A percentile compares a stretch with the other conserved stretches of the same genome.
Conservation (phyloP, 2,329 filamentous ascomycete genomes). For the Ophiocordyceps camponoti-floridani region DNA sequence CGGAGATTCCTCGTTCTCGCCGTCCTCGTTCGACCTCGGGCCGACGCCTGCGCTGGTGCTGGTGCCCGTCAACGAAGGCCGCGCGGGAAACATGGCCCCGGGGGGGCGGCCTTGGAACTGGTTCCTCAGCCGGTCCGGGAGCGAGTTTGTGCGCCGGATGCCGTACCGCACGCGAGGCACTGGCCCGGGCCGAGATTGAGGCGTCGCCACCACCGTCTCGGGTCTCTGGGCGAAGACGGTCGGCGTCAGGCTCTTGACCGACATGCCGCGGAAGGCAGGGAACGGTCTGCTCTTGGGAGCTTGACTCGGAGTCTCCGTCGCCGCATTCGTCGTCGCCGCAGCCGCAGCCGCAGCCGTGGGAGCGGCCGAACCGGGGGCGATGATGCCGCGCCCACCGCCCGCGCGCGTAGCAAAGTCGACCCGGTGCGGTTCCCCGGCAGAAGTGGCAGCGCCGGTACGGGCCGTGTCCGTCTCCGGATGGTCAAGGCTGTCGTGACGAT, state of each 20-base stretch:
- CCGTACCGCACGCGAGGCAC: conserved; percentile 41
- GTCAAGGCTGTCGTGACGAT: conserved; percentile 9
- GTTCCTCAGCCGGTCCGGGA: conserved; percentile 47
- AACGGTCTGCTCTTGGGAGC: conserved; percentile 25
- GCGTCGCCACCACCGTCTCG: conserved; percentile 7
- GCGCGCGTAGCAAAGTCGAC: conserved; percentile 36
- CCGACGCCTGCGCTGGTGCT: conserved; percentile 1
- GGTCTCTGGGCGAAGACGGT: conserved; percentile 44
- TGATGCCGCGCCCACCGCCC: not conserved
- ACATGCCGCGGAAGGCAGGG: conserved; percentile 37
- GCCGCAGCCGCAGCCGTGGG: conserved; percentile 2
- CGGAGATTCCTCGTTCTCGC: conserved; percentile 17
- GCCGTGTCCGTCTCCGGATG: not conserved
- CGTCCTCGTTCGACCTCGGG: conserved; percentile 8
- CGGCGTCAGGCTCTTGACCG: conserved; percentile 50
- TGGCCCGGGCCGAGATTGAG: conserved; percentile 19
- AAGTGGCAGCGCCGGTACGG: conserved; percentile 1
- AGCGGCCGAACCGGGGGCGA: not conserved
- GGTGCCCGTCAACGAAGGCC: conserved; percentile 17
- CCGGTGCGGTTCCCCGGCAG: conserved; percentile 28
- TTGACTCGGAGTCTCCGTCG: conserved; percentile 5
- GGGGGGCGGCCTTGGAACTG: conserved; percentile 23
- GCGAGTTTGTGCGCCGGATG: conserved; percentile 51
- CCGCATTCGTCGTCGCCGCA: conserved; percentile 10
- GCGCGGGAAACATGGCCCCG: conserved; percentile 29